Evolutionary conservation across 345 rosid species (phyloP).

Genomic region (Eucalyptus caleyi): DNA sequence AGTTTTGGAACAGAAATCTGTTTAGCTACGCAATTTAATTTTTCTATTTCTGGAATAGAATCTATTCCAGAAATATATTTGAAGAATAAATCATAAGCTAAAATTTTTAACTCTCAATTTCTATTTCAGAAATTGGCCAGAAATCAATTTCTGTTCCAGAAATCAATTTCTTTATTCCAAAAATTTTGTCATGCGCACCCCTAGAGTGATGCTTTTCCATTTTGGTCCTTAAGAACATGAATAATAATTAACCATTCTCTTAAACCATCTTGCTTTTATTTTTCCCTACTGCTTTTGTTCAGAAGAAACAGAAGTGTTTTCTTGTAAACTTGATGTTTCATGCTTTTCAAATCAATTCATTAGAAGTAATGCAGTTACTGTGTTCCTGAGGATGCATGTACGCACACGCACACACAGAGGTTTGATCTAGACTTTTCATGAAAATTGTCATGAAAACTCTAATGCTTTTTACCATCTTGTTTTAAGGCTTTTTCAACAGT

Average conservation of each 20-base stretch:
- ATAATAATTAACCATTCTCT: not conserved
- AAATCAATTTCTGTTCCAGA: too few species aligned
- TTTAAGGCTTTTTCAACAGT: constrained; percentile 93
- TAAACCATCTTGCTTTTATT: not conserved
- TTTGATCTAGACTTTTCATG: not conserved
- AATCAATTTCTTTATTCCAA: too few species aligned
- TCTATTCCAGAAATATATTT: too few species aligned
- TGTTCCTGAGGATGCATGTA: not conserved
- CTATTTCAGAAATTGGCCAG: too few species aligned
- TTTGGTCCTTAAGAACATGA: not conserved
- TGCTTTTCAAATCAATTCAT: not conserved
- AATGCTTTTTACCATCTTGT: not conserved
- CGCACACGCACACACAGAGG: not conserved
- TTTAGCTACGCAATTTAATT: too few species aligned
- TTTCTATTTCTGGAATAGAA: too few species aligned
- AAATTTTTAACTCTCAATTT: too few species aligned
- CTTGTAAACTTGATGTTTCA: not conserved
- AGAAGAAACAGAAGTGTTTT: not conserved
- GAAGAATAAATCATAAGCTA: too few species aligned
- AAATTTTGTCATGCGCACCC: not conserved
- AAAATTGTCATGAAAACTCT: not conserved
- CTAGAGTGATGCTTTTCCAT: not conserved
- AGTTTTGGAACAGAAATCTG: too few species aligned
- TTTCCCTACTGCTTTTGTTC: not conserved
- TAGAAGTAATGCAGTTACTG: not conserved